phyloP scores from a whole-genome alignment of 2,329 filamentous ascomycete genomes.

The Fusarium succisae region DNA sequence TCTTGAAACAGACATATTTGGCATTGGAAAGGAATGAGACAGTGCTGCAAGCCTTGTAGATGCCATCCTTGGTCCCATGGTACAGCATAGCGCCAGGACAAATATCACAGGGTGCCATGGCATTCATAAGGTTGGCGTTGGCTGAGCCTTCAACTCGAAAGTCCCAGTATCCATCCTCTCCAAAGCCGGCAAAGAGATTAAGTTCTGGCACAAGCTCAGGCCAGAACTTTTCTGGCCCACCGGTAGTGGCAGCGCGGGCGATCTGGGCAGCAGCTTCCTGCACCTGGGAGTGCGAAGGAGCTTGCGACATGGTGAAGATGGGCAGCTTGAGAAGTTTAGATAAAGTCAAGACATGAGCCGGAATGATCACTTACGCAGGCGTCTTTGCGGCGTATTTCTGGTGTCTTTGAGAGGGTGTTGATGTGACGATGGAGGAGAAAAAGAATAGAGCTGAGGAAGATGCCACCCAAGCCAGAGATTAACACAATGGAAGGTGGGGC shows the following conservation, averaged over 20 bases:
- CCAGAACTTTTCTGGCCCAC: background rate
- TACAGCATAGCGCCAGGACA: background rate
- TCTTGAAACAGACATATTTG: too few relatives aligned
- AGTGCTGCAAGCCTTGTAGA: accelerated
- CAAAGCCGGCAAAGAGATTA: accelerated
- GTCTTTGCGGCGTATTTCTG: background rate
- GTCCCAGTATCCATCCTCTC: accelerated
- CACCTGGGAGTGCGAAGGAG: too few relatives aligned
- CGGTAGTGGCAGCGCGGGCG: accelerated
- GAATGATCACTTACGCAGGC: background rate
- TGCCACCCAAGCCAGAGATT: background rate
- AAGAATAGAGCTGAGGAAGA: background rate
- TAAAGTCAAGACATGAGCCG: background rate
- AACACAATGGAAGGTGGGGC: background rate
- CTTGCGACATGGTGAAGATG: background rate
- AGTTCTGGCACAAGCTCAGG: background rate
- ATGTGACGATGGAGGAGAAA: background rate
- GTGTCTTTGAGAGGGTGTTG: too few relatives aligned
- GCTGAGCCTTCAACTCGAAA: background rate
- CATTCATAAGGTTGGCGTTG: background rate
- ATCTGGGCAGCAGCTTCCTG: background rate
- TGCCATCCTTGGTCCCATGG: background rate
- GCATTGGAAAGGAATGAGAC: background rate
- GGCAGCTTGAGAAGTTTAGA: background rate
- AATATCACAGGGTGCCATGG: background rate